Evolutionary conservation across 192 early-diverging fungal species (phyloP).

Genomic region (Piromyces sp.): DNA sequence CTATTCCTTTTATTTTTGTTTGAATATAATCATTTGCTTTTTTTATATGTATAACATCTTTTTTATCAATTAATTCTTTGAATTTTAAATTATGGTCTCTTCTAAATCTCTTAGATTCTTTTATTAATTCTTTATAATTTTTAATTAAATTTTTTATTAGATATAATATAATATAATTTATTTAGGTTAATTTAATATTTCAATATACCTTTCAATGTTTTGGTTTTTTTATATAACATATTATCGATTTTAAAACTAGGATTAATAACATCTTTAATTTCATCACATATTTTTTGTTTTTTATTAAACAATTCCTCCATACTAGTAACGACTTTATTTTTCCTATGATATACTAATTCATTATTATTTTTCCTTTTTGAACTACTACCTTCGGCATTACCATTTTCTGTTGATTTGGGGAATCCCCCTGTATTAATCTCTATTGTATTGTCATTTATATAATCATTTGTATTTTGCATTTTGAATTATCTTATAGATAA

Average conservation of each 20-base stretch:
- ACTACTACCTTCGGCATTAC: background rate
- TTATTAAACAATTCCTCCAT: background rate
- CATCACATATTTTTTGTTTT: background rate
- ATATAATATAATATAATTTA: no score
- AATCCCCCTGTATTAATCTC: background rate
- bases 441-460: background rate
- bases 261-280: background rate
- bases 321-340: background rate
- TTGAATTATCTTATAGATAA: background rate
- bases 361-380: background rate
- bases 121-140: background rate
- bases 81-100: background rate
- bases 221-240: background rate
- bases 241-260: background rate
- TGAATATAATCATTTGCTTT: background rate
- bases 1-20: background rate
- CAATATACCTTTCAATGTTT: background rate
- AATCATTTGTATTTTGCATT: background rate
- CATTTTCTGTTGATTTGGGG: background rate
- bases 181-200: no score
- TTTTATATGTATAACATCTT: background rate
- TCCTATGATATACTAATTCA: background rate
- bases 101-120: background rate
- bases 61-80: background rate
- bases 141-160: no score